These are phyloP conservation scores for Fusarium scirpi DNA, from an alignment of 2,329 filamentous ascomycete genomes.

Conservation along the genomic window DNA sequence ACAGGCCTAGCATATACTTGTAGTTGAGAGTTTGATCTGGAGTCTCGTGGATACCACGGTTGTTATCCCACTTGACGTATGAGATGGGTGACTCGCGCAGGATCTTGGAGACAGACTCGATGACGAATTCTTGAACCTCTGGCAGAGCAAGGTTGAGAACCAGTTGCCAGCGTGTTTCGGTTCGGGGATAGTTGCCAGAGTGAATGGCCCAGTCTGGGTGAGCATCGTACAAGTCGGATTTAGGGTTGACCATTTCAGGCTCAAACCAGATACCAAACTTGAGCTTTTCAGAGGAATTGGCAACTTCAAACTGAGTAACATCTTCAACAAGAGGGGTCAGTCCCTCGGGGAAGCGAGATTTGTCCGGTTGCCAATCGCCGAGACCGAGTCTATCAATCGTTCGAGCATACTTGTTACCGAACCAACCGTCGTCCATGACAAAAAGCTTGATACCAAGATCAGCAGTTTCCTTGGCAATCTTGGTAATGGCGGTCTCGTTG, in stretches of 20 bases:
- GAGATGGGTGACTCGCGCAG: conserved; percentile 65
- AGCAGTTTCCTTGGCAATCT: conserved; percentile 67
- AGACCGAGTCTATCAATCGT: conserved; percentile 68
- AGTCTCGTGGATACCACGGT: conserved; percentile 72
- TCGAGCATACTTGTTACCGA: conserved; percentile 69
- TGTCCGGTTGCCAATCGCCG: conserved; percentile 73
- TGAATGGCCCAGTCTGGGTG: conserved; percentile 75
- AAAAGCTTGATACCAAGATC: conserved; percentile 70
- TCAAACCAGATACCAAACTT: conserved; percentile 76
- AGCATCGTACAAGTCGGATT: conserved; percentile 69
- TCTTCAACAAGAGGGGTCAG: conserved; percentile 63
- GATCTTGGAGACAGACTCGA: conserved; percentile 65
- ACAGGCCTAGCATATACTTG: conserved; percentile 72
- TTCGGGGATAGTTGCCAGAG: conserved; percentile 67
- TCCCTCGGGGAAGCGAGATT: conserved; percentile 68
- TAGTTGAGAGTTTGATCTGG: conserved; percentile 66
- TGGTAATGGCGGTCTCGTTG: conserved; percentile 66
- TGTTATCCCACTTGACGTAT: conserved; percentile 78
- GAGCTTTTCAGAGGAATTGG: conserved; percentile 60
- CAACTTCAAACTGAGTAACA: conserved; percentile 62
- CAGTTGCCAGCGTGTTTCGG: conserved; percentile 67
- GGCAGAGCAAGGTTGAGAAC: conserved; percentile 71
- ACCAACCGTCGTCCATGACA: conserved; percentile 76
- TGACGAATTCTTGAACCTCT: conserved; percentile 73
- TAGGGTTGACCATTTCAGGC: conserved; percentile 75